Evolutionary conservation across 2,329 filamentous ascomycete genomes (phyloP), one percentile per base, ranked within the genome.

Genomic region (Apiospora malaysiana): DNA sequence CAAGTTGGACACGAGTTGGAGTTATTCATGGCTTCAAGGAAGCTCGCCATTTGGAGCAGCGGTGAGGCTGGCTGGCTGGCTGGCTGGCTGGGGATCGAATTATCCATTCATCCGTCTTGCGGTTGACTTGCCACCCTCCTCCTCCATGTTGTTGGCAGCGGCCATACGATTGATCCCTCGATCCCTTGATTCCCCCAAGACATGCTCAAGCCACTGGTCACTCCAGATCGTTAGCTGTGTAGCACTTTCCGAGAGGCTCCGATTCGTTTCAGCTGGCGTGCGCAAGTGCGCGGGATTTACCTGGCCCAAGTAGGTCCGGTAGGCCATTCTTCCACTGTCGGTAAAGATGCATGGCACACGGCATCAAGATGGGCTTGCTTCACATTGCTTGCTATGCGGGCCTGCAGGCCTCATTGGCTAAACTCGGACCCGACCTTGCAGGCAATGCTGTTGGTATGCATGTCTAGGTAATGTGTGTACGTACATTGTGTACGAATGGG

Each of bases 281-380:
- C 25, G 49, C 14, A 14, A 56, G 49, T 56, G 25, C 14, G 49
- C 51, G 51, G 27, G 27, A 59, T 59, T 59, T 59, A 18, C 27
- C 27, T 59, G 7, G 16, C 51, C 51, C 18, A 59, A 37, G 51
- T 40, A 37, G 6, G 5, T 21, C 25, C 7, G 27, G 51, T 59
- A 18, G 51, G 8, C 51, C 51, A 59, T 56, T 56, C 9, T 32
- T 32, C 32, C 32, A 32, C 16, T 4, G 49, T 23, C 14, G 23
- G 49, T 32, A 56, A 32, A 18, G 9, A 56, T 56, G 51, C 25
- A 56, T 56, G 51, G 51, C 51, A 59, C 32, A 27, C 51, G 27
- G 51, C 51, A 59, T 59, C 51, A 59, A 59, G 16, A 59, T 16
- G 9, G 51, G 32, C 51, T 32, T 59, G 51, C 51, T 59, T 42